A percentile compares a stretch with the other conserved stretches of the same genome.
Conservation (phyloP, 1,284 basidiomycete species). For the Phenoliferia sp. region DNA sequence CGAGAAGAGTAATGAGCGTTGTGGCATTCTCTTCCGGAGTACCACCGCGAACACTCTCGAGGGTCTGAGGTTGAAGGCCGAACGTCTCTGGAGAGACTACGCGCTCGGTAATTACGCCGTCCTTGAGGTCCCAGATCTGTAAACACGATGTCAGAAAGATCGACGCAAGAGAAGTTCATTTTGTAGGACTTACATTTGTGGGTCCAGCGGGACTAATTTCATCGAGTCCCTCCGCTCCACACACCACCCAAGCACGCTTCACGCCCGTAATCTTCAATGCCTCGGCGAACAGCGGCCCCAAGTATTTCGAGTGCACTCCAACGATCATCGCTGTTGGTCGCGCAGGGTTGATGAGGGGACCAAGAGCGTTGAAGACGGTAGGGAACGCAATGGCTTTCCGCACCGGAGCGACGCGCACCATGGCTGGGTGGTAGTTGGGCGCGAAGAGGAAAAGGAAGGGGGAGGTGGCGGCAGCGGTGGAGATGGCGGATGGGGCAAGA, state of each 20-base stretch:
- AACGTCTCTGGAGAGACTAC: conserved; percentile 55
- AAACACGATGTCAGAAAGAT: not conserved
- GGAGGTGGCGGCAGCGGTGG: conserved; percentile 49
- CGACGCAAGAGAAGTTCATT: not conserved
- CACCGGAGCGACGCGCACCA: conserved; percentile 78
- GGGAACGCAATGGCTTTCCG: conserved; percentile 86
- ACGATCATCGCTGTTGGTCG: conserved; percentile 79
- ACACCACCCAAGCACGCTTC: conserved; percentile 82
- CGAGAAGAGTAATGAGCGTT: conserved; percentile 59
- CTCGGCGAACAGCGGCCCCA: conserved; percentile 80
- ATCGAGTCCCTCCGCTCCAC: conserved; percentile 85
- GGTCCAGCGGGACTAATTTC: conserved; percentile 90
- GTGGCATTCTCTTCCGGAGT: conserved; percentile 68
- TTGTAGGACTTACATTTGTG: conserved; percentile 58
- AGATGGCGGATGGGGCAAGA: conserved; percentile 58
- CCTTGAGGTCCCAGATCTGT: conserved; percentile 49
- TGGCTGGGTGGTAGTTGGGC: conserved; percentile 84
- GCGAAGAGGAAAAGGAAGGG: conserved; percentile 93
- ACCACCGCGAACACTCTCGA: conserved; percentile 65
- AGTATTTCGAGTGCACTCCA: conserved; percentile 76
- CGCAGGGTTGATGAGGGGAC: conserved; percentile 91
- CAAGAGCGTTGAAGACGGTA: conserved; percentile 94
- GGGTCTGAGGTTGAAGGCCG: conserved; percentile 64
- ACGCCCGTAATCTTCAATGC: conserved; percentile 61
- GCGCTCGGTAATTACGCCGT: conserved; percentile 44